Percentiles rank a stretch among this genome's conserved stretches.
These are phyloP conservation scores for Choiromyces venosus DNA, from an alignment of 495 filamentous ascomycete species.

Conservation along the genomic window DNA sequence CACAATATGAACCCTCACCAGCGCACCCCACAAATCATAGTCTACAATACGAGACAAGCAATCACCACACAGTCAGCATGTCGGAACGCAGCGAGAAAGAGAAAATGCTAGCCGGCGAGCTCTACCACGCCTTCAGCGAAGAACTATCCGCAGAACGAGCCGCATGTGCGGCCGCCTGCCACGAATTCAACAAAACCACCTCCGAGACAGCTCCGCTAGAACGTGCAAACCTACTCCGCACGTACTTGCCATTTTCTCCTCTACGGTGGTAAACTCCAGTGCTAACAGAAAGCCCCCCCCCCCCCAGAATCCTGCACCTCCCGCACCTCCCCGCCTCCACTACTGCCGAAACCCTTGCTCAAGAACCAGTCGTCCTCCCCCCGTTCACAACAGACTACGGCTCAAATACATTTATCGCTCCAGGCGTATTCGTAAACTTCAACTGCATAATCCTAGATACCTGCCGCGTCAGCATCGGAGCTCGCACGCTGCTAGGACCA, in stretches of 20 bases:
- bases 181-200: constrained; percentile 58
- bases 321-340: constrained; percentile 50
- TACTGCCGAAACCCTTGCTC: constrained; percentile 56
- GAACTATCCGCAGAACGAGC: constrained; percentile 52
- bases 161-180: constrained; percentile 56
- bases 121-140: constrained; percentile 50
- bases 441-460: constrained; percentile 73
- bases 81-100: constrained; percentile 32
- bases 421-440: constrained; percentile 70
- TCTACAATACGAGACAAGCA: constrained; percentile 25
- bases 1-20: too few species aligned
- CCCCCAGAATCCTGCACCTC: constrained; percentile 58
- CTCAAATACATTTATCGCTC: constrained; percentile 58
- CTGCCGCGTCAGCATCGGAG: constrained; percentile 64
- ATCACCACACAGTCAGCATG: constrained; percentile 3
- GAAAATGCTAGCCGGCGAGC: constrained; percentile 51
- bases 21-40: too few species aligned
- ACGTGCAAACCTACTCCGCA: constrained; percentile 63
- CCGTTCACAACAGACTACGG: constrained; percentile 72
- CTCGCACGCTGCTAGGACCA: constrained; percentile 72
- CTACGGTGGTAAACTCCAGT: too few species aligned
- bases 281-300: background rate
- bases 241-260: constrained; percentile 51
- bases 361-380: constrained; percentile 63
- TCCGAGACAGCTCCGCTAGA: constrained; percentile 52